Base-by-base conservation (phyloP, 2,329 filamentous ascomycete genomes). In the Neonectria hederae region DNA sequence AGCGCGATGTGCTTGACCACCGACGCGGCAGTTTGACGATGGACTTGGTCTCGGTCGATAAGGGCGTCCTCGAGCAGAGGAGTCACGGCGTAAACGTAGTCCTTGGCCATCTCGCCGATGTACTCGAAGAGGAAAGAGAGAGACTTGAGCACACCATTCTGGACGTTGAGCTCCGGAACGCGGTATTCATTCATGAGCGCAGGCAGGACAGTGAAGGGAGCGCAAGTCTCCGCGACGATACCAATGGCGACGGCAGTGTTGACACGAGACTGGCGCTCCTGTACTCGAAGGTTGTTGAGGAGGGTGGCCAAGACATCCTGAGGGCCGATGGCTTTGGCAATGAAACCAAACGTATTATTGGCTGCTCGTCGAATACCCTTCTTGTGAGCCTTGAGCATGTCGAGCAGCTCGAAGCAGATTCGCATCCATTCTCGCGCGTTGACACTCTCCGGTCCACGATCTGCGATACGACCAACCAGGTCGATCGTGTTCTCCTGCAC, bases 261-360 rank as follows among this genome's bases (percentile, higher is more conserved):
- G 75, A 99, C 96, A 81, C 96, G 94, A 35, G 94, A 97, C 81
- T 99, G 96, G 79, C 96, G 94, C 79, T 99, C 96, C 79, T 98
- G 95, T 1, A 99, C 96, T 66, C 97, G 89, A 43, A 99, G 85
- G 77, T 99, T 99, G 87, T 97, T 97, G 67, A 99, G 88, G 17
- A 99, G 85, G 0, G 96, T 98, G 4, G 96, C 94, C 62, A 99
- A 84, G 26, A 99, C 96, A 83, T 99, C 96, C 80, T 98, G 95
- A 13, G 96, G 96, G 71, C 96, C 96, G 74, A 99, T 99, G 65
- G 96, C 96, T 82, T 99, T 99, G 77, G 96, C 96, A 75, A 99
- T 99, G 86, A 97, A 99, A 78, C 96, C 96, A 75, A 99, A 99
- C 0, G 96, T 99, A 84, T 99, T 99, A 87, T 99, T 99, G 73